These are phyloP conservation scores for Magnolia kwangsiensis DNA, from an alignment of 164 flowering plant genomes.

Conservation along the genomic window DNA sequence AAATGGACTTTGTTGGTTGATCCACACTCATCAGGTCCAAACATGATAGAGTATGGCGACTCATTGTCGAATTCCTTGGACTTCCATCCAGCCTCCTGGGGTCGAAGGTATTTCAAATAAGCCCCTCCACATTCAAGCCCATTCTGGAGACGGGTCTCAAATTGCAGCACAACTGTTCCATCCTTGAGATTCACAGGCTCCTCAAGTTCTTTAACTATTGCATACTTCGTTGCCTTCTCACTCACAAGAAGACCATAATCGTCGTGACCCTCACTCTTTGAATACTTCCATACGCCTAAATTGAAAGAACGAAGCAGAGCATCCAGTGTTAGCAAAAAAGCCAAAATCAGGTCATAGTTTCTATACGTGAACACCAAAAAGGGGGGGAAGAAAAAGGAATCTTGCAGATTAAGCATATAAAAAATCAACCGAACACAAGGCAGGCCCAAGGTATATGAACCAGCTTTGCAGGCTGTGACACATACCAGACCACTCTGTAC, in stretches of 20 bases:
- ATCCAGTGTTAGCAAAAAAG: too few species aligned
- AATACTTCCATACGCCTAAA: slow-evolving; percentile 89
- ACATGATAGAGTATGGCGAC: slow-evolving; percentile 93
- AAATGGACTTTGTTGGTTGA: slow-evolving; percentile 93
- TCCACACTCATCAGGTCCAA: slow-evolving; percentile 98
- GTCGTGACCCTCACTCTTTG: slow-evolving; percentile 96
- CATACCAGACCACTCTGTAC: too few species aligned
- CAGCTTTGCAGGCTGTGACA: too few species aligned
- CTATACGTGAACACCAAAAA: too few species aligned
- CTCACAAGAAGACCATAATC: slow-evolving; percentile 96
- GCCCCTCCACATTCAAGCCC: slow-evolving; percentile 99
- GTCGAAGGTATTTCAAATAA: slow-evolving; percentile 88
- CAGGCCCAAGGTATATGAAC: too few species aligned
- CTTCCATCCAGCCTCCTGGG: slow-evolving; percentile 95
- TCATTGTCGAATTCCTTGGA: slow-evolving; percentile 81
- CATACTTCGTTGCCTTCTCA: slow-evolving; percentile 88
- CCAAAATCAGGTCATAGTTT: too few species aligned
- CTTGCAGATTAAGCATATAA: slow-evolving; percentile 28
- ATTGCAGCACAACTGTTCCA: slow-evolving; percentile 72
- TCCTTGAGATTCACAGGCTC: slow-evolving; percentile 63
- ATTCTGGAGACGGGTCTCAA: slow-evolving; percentile 81
- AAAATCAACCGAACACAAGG: too few species aligned
- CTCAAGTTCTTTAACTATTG: slow-evolving; percentile 87
- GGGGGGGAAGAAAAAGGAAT: too few species aligned
- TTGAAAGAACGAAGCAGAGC: slow-evolving; percentile 1